Percentiles rank a stretch among this genome's conserved stretches.
Evolutionary conservation across 257 asterid genomes (phyloP).

Genomic region (Solanum clarkiae): DNA sequence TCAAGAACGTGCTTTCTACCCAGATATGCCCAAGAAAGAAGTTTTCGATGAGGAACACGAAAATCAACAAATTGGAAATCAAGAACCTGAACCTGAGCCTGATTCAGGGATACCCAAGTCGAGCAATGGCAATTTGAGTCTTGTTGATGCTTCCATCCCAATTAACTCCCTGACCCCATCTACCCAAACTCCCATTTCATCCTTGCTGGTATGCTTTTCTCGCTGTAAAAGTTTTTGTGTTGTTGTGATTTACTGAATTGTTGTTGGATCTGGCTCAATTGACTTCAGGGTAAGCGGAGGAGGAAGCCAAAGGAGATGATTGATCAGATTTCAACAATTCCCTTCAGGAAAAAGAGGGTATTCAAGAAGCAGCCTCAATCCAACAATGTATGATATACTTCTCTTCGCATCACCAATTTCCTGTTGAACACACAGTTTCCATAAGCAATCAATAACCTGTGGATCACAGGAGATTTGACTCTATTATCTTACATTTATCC

Average conservation of each 20-base stretch:
- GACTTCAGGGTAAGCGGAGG: slow-evolving; percentile 64
- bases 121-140: background rate
- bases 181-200: slow-evolving; percentile 9
- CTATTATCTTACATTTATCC: background rate
- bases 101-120: background rate
- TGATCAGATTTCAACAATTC: slow-evolving; percentile 50
- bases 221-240: background rate
- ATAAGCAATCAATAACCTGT: background rate
- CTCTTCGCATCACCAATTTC: background rate
- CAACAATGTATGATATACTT: slow-evolving; percentile 23
- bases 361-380: slow-evolving; percentile 20
- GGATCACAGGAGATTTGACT: background rate
- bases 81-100: slow-evolving; percentile 9
- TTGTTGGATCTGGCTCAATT: slow-evolving; percentile 46
- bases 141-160: background rate
- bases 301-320: slow-evolving; percentile 77
- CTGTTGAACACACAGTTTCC: background rate
- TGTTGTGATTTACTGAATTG: slow-evolving; percentile 9
- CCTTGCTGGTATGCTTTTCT: slow-evolving; percentile 9
- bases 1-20: slow-evolving; percentile 31
- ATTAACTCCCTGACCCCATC: slow-evolving; percentile 1
- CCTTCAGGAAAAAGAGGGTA: slow-evolving; percentile 35
- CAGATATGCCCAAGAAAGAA: slow-evolving; percentile 16
- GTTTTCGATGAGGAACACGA: background rate
- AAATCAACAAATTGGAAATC: background rate